A percentile compares a stretch with the other conserved stretches of the same genome.
Conservation (phyloP, 306 rosid genomes). For the Leucaena leucocephala region DNA sequence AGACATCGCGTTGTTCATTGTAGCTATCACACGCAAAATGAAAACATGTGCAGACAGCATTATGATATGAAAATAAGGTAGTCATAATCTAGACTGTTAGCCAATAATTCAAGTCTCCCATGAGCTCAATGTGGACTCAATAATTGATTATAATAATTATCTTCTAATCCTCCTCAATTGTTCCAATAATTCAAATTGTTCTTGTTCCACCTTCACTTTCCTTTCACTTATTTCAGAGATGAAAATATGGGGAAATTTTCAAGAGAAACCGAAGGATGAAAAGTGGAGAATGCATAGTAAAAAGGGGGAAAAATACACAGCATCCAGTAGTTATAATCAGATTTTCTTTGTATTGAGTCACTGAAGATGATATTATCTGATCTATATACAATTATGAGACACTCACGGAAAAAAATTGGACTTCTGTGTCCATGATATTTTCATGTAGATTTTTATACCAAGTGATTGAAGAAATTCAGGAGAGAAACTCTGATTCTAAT, state of each 20-base stretch:
- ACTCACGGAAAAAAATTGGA: conserved; percentile 15
- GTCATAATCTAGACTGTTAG: background rate
- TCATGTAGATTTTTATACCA: background rate
- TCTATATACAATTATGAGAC: conserved; percentile 30
- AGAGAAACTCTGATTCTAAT: conserved; percentile 41
- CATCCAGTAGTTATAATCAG: conserved; percentile 11
- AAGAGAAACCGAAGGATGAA: background rate
- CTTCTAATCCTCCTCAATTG: background rate
- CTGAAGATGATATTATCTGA: background rate
- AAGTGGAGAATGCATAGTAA: background rate
- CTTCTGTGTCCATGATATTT: background rate
- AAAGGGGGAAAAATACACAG: background rate
- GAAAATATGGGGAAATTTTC: background rate
- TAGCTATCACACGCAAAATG: background rate
- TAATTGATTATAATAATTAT: background rate
- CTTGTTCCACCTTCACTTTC: background rate
- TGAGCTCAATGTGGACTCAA: background rate
- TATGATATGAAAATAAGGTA: background rate
- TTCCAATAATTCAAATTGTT: background rate
- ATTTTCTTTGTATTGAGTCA: background rate
- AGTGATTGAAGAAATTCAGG: conserved; percentile 42
- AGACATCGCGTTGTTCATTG: background rate
- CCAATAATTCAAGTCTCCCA: background rate
- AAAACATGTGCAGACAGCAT: background rate
- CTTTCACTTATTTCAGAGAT: background rate